Percentiles rank a stretch among this genome's conserved stretches.
These are phyloP conservation scores for Leccinum subfulvum DNA, from an alignment of 1,284 basidiomycete genomes.

Conservation along the genomic window DNA sequence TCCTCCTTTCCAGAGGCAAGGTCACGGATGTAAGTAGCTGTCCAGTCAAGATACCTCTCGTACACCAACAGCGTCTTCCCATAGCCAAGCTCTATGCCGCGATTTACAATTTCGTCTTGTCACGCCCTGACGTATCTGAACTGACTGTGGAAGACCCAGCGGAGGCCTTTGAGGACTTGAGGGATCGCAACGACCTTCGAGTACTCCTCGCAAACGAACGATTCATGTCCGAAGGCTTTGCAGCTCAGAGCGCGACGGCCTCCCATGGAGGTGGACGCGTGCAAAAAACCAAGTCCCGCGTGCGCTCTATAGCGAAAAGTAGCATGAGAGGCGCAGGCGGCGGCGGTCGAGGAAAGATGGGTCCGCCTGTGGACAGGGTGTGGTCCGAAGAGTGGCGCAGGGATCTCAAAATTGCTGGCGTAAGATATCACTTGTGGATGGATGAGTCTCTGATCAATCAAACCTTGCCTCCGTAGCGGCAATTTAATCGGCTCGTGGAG, in stretches of 20 bases:
- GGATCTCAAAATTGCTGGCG: slow-evolving; percentile 87
- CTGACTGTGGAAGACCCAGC: slow-evolving; percentile 97
- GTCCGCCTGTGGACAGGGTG: slow-evolving; percentile 71
- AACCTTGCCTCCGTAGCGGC: slow-evolving; percentile 54
- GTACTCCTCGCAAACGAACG: slow-evolving; percentile 68
- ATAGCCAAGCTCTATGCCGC: slow-evolving; percentile 85
- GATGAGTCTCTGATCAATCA: slow-evolving; percentile 5
- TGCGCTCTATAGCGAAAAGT: slow-evolving; percentile 38
- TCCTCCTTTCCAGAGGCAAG: slow-evolving; percentile 86
- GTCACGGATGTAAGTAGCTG: slow-evolving; percentile 78
- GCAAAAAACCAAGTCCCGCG: slow-evolving; percentile 34
- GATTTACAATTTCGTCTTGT: slow-evolving; percentile 78
- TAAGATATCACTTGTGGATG: slow-evolving; percentile 37
- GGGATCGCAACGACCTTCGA: slow-evolving; percentile 88
- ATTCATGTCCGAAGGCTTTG: slow-evolving; percentile 68
- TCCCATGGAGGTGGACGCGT: slow-evolving; percentile 49
- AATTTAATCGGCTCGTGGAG: slow-evolving; percentile 90
- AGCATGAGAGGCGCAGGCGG: slow-evolving; percentile 15
- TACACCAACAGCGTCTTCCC: slow-evolving; percentile 5
- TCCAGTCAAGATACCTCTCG: slow-evolving; percentile 1
- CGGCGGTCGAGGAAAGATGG: slow-evolving; percentile 56
- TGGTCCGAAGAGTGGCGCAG: slow-evolving; percentile 83
- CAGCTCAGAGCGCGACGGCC: slow-evolving; percentile 10
- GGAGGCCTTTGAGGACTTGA: slow-evolving; percentile 92
- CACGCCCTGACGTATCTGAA: slow-evolving; percentile 73